Evolutionary conservation across 2,329 filamentous ascomycete species (phyloP).

Genomic region (Plectosphaerella cucumerina): DNA sequence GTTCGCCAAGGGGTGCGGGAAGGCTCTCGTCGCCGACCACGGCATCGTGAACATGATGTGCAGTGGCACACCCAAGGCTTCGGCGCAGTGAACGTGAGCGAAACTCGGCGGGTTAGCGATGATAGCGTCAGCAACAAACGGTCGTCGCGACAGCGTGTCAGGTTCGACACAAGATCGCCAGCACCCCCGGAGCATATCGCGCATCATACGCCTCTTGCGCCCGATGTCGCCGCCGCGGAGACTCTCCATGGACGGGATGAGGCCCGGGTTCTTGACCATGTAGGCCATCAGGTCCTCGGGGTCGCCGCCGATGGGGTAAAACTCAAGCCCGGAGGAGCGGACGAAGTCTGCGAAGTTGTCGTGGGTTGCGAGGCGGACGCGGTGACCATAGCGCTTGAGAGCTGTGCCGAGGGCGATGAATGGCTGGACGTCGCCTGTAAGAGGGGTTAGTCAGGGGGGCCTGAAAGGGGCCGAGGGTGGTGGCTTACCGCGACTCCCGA

Average conservation of each 20-base stretch:
- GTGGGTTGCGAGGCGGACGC: slow-evolving; percentile 41
- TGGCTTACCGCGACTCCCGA: slow-evolving; percentile 11
- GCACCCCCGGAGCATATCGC: slow-evolving; percentile 22
- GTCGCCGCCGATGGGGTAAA: slow-evolving; percentile 49
- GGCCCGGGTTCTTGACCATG: slow-evolving; percentile 24
- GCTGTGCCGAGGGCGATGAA: slow-evolving; percentile 42
- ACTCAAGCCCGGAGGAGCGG: slow-evolving; percentile 40
- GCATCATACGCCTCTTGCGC: slow-evolving; percentile 20
- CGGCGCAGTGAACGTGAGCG: slow-evolving; percentile 42
- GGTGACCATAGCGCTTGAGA: slow-evolving; percentile 35
- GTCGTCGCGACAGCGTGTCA: slow-evolving; percentile 15
- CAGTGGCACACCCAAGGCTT: slow-evolving; percentile 36
- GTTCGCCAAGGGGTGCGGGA: slow-evolving; percentile 70
- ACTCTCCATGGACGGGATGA: slow-evolving; percentile 21
- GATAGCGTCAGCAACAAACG: slow-evolving; percentile 44
- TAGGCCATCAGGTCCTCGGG: slow-evolving; percentile 35
- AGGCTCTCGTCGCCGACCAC: slow-evolving; percentile 68
- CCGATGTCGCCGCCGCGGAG: slow-evolving; percentile 21
- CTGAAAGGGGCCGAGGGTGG: not conserved
- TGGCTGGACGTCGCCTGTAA: slow-evolving; percentile 41
- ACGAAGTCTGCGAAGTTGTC: slow-evolving; percentile 48
- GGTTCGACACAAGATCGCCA: slow-evolving; percentile 25
- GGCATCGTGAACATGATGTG: slow-evolving; percentile 61
- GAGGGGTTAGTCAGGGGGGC: not conserved
- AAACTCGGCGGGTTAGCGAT: slow-evolving; percentile 47